Evolutionary conservation across 2,329 filamentous ascomycete genomes (phyloP).

Genomic region (Huntiella omanensis): DNA sequence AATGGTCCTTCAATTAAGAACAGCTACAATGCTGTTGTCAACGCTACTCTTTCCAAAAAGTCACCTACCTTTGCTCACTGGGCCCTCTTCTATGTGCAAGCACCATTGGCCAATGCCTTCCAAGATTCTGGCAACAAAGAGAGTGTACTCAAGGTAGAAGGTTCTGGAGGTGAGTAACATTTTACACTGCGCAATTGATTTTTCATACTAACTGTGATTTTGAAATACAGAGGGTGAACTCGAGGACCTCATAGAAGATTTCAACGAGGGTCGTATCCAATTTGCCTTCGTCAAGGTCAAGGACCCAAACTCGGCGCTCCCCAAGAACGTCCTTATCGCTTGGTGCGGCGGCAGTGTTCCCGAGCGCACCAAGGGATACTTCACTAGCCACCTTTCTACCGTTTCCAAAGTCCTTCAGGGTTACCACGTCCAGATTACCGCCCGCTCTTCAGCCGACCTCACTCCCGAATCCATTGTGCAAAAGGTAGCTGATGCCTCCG

Average conservation of each 20-base stretch:
- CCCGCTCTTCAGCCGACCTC: slow-evolving; percentile 76
- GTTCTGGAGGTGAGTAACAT: slow-evolving; percentile 52
- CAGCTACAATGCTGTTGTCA: slow-evolving; percentile 46
- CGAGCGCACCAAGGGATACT: slow-evolving; percentile 97
- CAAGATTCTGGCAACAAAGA: slow-evolving; percentile 74
- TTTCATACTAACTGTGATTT: slow-evolving; percentile 3
- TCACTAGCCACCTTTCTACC: slow-evolving; percentile 78
- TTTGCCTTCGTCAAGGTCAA: slow-evolving; percentile 95
- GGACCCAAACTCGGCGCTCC: slow-evolving; percentile 74
- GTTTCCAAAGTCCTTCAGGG: slow-evolving; percentile 88
- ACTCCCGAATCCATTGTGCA: slow-evolving; percentile 75
- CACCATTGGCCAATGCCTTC: slow-evolving; percentile 82
- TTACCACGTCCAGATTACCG: slow-evolving; percentile 95
- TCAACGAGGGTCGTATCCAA: slow-evolving; percentile 90
- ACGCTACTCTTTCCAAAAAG: slow-evolving; percentile 31
- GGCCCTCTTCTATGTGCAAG: slow-evolving; percentile 85
- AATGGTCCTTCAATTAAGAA: slow-evolving; percentile 72
- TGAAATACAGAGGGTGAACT: slow-evolving; percentile 61
- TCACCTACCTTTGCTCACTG: slow-evolving; percentile 80
- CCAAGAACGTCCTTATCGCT: slow-evolving; percentile 82
- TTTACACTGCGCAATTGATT: not conserved
- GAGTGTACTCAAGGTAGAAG: slow-evolving; percentile 87
- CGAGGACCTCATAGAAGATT: slow-evolving; percentile 77
- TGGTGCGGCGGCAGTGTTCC: slow-evolving; percentile 97
- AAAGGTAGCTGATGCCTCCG: slow-evolving; percentile 87